phyloP scores from a whole-genome alignment of 1,139 yeast species.

The Spathaspora sp. region DNA sequence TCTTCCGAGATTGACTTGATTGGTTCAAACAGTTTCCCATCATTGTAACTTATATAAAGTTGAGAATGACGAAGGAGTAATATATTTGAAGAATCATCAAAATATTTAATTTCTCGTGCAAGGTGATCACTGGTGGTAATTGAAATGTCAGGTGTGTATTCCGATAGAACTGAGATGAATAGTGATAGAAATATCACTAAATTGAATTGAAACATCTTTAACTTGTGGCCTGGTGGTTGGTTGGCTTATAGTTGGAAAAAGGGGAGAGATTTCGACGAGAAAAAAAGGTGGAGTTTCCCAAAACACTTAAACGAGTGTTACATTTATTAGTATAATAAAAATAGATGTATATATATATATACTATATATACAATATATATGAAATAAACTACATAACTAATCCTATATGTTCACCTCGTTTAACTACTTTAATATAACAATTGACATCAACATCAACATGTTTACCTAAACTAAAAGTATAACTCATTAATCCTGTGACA shows the following conservation, averaged over 20 bases:
- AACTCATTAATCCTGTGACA: constrained; percentile 29
- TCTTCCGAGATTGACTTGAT: constrained; percentile 29
- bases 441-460: constrained; percentile 20
- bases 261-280: background rate
- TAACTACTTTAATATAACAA: constrained; percentile 22
- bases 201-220: background rate
- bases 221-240: background rate
- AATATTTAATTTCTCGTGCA: constrained; percentile 33
- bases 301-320: background rate
- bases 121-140: constrained; percentile 12
- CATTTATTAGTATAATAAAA: too few species aligned
- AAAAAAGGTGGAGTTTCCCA: background rate
- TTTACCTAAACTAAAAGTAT: constrained; percentile 27
- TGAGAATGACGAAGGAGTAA: constrained; percentile 33
- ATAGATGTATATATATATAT: too few species aligned
- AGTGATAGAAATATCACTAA: constrained; percentile 1
- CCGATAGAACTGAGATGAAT: background rate
- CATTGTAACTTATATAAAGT: constrained; percentile 50
- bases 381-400: constrained; percentile 8
- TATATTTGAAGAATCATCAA: constrained; percentile 56
- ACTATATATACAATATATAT: background rate
- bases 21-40: constrained; percentile 55
- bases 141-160: constrained; percentile 21
- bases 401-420: constrained; percentile 20
- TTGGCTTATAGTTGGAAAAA: background rate